Evolutionary conservation across 2,329 filamentous ascomycete species (phyloP).

Genomic region (Aureobasidium zeae): DNA sequence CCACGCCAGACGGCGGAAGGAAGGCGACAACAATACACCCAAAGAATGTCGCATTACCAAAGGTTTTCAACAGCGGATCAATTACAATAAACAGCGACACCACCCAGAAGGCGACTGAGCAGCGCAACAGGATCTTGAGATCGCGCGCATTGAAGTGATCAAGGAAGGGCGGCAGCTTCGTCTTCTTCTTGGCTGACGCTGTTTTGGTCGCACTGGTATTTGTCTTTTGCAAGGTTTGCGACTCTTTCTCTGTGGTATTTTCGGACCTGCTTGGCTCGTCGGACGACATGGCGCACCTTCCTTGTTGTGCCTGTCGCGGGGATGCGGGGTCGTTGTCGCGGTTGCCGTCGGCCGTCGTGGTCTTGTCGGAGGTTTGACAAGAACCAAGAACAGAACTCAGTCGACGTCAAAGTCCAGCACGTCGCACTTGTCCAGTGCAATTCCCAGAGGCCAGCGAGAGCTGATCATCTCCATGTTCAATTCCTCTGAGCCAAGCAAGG

Average conservation of each 20-base stretch:
- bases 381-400: too few relatives aligned
- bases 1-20: conserved; percentile 13
- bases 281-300: neutral
- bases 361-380: too few relatives aligned
- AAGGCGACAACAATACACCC: conserved; percentile 11
- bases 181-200: conserved; percentile 5
- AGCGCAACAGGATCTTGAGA: conserved; percentile 16
- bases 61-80: neutral
- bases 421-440: too few relatives aligned
- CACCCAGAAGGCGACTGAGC: conserved; percentile 15
- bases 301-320: too few relatives aligned
- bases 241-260: conserved; percentile 5
- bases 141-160: conserved; percentile 17
- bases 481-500: too few relatives aligned
- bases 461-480: too few relatives aligned
- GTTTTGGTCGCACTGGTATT: neutral
- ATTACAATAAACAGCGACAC: conserved; percentile 15
- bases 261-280: neutral
- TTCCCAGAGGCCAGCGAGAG: too few relatives aligned
- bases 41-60: conserved; percentile 16
- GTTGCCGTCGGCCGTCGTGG: too few relatives aligned
- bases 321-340: too few relatives aligned
- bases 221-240: conserved; percentile 1
- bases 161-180: conserved; percentile 11
- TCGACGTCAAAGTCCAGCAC: too few relatives aligned